Evolutionary conservation across 352 stramenopile species (phyloP).

Genomic region (Thraustochytrium sp.): DNA sequence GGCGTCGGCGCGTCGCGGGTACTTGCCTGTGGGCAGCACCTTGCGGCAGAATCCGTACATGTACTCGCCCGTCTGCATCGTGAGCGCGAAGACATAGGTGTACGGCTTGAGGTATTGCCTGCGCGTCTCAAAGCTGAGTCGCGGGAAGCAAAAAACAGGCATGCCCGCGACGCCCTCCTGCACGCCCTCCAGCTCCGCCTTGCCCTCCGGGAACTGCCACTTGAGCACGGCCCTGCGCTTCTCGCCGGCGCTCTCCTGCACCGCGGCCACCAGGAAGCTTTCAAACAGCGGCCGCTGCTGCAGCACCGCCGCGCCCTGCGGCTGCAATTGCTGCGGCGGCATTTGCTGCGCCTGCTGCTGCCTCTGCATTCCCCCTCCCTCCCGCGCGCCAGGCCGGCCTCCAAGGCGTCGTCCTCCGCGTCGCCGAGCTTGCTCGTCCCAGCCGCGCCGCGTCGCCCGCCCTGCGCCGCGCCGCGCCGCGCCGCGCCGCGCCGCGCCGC

Average conservation of each 20-base stretch:
- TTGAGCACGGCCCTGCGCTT: background rate
- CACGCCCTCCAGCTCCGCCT: background rate
- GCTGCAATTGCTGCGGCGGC: no score
- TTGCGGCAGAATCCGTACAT: slow-evolving; percentile 37
- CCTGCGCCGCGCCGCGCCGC: no score
- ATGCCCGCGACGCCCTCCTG: background rate
- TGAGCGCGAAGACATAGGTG: slow-evolving; percentile 19
- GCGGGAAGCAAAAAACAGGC: background rate
- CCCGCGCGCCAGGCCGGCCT: no score
- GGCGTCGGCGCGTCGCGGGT: background rate
- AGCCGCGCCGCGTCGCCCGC: no score
- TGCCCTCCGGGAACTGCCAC: background rate
- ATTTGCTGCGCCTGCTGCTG: no score
- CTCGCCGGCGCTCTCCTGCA: background rate
- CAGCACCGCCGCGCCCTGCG: no score
- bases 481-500: no score
- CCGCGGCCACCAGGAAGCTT: background rate
- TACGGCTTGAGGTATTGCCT: background rate
- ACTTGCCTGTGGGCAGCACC: background rate
- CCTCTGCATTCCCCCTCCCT: no score
- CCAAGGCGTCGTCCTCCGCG: no score
- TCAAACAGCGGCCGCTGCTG: slow-evolving; percentile 15
- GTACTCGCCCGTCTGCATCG: slow-evolving; percentile 1
- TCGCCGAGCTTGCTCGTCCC: no score
- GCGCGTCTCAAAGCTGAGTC: background rate